These are phyloP conservation scores for Colletotrichum somersetense DNA, from an alignment of 2,329 filamentous ascomycete genomes.

Conservation along the genomic window DNA sequence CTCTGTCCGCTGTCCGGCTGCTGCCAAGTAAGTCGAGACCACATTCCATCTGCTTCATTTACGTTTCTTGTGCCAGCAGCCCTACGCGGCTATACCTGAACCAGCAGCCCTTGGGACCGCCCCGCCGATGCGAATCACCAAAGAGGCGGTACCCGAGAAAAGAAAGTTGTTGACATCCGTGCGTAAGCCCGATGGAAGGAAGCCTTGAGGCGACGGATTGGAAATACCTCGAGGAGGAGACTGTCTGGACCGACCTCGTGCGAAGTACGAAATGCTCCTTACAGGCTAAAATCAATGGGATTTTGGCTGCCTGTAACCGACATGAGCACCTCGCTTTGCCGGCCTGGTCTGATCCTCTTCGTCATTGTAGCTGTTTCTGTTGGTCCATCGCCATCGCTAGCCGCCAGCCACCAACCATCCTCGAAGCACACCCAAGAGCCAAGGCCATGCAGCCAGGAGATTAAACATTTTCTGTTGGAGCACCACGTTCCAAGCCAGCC, in stretches of 20 bases:
- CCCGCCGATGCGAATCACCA: background rate
- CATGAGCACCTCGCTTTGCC: conserved; percentile 15
- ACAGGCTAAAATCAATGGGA: background rate
- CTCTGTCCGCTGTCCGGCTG: background rate
- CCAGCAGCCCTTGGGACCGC: background rate
- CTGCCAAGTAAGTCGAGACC: background rate
- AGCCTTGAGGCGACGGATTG: background rate
- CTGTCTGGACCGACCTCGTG: background rate
- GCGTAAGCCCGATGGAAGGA: background rate
- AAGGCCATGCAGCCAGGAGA: conserved; percentile 33
- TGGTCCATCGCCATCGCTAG: conserved; percentile 3
- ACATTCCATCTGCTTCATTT: conserved; percentile 3
- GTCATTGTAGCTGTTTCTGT: conserved; percentile 1
- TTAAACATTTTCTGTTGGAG: conserved; percentile 6
- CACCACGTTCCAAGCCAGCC: conserved; percentile 28
- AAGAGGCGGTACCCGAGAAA: background rate
- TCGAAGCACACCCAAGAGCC: conserved; percentile 14
- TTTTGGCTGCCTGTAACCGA: conserved; percentile 17
- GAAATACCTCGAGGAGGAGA: background rate
- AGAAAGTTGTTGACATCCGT: background rate
- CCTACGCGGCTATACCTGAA: background rate
- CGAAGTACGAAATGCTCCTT: background rate
- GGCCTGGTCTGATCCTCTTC: background rate
- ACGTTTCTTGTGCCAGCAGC: conserved; percentile 9
- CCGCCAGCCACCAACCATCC: background rate